A percentile compares a stretch with the other conserved stretches of the same genome.
These are phyloP conservation scores for Caryocar brasiliense DNA, from an alignment of 441 rosid genomes.

Conservation along the genomic window DNA sequence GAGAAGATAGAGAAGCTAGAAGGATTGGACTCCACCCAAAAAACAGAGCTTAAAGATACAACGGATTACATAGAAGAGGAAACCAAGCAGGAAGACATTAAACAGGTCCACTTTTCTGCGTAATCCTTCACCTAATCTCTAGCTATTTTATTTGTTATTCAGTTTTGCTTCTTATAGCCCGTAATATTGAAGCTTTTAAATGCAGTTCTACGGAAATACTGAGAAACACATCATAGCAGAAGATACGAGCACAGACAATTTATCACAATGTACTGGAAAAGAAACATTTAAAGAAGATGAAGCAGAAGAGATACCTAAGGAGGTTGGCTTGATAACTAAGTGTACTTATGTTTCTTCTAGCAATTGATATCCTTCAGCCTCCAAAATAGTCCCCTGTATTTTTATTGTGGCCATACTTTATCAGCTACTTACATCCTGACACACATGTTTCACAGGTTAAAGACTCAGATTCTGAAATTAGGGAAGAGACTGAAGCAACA, in stretches of 20 bases:
- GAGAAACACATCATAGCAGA: neutral
- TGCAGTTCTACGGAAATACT: constrained; percentile 18
- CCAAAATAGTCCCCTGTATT: neutral
- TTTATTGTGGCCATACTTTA: neutral
- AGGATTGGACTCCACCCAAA: neutral
- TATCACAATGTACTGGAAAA: neutral
- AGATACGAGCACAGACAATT: neutral
- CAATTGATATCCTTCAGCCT: constrained; percentile 4
- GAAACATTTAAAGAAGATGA: constrained; percentile 2
- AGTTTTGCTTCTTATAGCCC: neutral
- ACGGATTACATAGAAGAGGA: constrained; percentile 3
- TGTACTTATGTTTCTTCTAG: neutral
- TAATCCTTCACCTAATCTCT: neutral
- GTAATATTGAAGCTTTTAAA: neutral
- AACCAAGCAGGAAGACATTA: neutral
- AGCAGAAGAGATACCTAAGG: constrained; percentile 1
- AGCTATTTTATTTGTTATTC: neutral
- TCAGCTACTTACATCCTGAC: neutral
- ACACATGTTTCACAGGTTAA: constrained; percentile 18
- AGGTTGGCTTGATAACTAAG: constrained; percentile 4
- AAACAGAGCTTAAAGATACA: neutral
- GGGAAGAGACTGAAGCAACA: constrained; percentile 17
- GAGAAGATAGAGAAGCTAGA: too few species aligned
- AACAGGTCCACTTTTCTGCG: neutral
- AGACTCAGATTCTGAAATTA: constrained; percentile 1